Conservation (phyloP, 2,329 filamentous ascomycete species). For the Hymenoscyphus scutula region DNA sequence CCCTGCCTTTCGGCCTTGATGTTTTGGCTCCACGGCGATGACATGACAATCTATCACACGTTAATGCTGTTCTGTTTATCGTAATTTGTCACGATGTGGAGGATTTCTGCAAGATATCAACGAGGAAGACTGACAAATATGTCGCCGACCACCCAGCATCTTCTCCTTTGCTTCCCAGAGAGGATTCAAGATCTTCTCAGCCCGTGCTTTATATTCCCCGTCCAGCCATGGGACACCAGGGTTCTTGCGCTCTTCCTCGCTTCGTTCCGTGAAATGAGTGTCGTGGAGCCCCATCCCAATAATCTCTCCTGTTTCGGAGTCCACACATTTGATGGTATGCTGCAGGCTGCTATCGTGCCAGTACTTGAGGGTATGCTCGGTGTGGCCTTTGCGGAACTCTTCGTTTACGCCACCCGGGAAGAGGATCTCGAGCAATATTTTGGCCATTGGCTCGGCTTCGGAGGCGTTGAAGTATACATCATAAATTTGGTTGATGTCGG, state of each 20-base stretch:
- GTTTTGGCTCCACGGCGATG: constrained; percentile 7
- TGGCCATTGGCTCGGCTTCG: not conserved
- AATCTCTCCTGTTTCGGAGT: constrained; percentile 4
- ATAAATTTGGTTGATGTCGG: constrained; percentile 2
- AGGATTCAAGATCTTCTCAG: constrained; percentile 7
- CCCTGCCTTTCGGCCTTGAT: constrained; percentile 8
- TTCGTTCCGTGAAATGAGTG: not conserved
- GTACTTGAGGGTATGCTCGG: constrained; percentile 1
- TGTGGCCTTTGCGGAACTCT: constrained; percentile 4
- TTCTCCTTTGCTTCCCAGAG: constrained; percentile 1
- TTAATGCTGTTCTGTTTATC: not conserved
- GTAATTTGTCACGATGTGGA: not conserved
- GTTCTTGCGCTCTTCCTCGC: constrained; percentile 1
- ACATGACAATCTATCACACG: not conserved
- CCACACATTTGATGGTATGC: constrained; percentile 4
- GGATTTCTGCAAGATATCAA: not conserved
- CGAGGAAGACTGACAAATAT: constrained; percentile 4
- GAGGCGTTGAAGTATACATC: constrained; percentile 4
- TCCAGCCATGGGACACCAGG: constrained; percentile 2
- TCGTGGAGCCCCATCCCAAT: constrained; percentile 6
- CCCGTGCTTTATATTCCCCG: not conserved
- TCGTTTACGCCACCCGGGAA: constrained; percentile 4
- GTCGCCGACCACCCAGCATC: not conserved
- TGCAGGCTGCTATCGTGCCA: not conserved
- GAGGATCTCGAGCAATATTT: constrained; percentile 8